Evolutionary conservation across 1,284 basidiomycete genomes (phyloP).

Genomic region (Phellopilus nigrolimitatus): DNA sequence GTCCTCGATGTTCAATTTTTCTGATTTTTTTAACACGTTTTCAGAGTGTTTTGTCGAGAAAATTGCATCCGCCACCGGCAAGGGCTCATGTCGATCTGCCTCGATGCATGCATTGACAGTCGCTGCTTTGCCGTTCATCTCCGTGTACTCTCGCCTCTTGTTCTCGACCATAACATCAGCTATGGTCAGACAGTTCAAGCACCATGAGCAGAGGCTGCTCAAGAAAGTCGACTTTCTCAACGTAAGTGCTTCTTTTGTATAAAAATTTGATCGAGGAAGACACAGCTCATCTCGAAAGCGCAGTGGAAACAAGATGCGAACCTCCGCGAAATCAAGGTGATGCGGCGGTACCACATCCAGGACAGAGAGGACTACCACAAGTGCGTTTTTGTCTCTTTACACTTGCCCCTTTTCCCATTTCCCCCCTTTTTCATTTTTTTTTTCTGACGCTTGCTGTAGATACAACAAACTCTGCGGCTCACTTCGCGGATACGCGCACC

Average conservation of each 20-base stretch:
- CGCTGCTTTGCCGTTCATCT: too few species aligned
- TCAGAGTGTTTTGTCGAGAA: too few species aligned
- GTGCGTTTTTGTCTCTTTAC: too few species aligned
- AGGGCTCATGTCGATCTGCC: background rate
- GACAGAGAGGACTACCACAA: constrained; percentile 96
- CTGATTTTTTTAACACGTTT: too few species aligned
- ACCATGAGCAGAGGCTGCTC: constrained; percentile 90
- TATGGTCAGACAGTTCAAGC: constrained; percentile 88
- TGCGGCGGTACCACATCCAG: constrained; percentile 95
- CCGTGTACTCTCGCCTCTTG: background rate
- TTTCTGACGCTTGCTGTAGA: too few species aligned
- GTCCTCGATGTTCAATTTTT: too few species aligned
- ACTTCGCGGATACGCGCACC: constrained; percentile 82
- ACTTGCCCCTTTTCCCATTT: too few species aligned
- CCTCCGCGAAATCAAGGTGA: constrained; percentile 89
- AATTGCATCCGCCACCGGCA: too few species aligned
- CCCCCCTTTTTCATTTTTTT: too few species aligned
- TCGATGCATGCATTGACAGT: background rate
- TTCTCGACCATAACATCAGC: constrained; percentile 17
- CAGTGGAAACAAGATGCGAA: constrained; percentile 98
- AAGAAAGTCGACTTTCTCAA: constrained; percentile 94
- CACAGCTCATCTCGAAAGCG: constrained; percentile 7
- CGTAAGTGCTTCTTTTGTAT: constrained; percentile 39
- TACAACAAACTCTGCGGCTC: constrained; percentile 96
- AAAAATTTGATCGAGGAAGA: background rate